Evolutionary conservation across 2,329 filamentous ascomycete species (phyloP).

Genomic region (Triangularia setosa): DNA sequence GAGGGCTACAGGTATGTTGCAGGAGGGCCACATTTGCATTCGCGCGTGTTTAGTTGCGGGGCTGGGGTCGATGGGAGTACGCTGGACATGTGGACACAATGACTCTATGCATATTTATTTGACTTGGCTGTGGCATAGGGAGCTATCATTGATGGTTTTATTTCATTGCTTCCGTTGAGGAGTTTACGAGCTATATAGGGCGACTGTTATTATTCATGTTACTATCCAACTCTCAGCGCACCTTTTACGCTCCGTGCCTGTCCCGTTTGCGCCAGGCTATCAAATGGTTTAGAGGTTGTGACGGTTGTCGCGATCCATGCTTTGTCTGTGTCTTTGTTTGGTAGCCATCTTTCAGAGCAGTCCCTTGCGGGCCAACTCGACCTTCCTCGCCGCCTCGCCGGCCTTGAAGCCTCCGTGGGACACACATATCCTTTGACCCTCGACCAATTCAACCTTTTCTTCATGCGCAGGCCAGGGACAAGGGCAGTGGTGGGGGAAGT

Average conservation of each 20-base stretch:
- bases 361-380: constrained; percentile 77
- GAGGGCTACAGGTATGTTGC: too few species aligned
- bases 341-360: constrained; percentile 47
- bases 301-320: background rate
- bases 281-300: background rate
- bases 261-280: background rate
- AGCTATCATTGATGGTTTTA: background rate
- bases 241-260: background rate
- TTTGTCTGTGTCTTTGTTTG: background rate
- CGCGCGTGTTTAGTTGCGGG: too few species aligned
- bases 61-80: background rate
- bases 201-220: background rate
- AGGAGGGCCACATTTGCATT: background rate
- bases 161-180: background rate
- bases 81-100: background rate
- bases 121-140: background rate
- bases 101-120: background rate
- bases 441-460: constrained; percentile 71
- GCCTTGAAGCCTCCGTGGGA: constrained; percentile 71
- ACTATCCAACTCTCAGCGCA: background rate
- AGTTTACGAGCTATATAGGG: background rate
- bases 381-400: constrained; percentile 68
- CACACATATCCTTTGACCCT: constrained; percentile 69
- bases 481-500: constrained; percentile 95
- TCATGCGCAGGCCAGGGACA: constrained; percentile 75